Evolutionary conservation across 495 filamentous ascomycete species (phyloP), one percentile per base, ranked within the genome.

Genomic region (Xylaria curta): DNA sequence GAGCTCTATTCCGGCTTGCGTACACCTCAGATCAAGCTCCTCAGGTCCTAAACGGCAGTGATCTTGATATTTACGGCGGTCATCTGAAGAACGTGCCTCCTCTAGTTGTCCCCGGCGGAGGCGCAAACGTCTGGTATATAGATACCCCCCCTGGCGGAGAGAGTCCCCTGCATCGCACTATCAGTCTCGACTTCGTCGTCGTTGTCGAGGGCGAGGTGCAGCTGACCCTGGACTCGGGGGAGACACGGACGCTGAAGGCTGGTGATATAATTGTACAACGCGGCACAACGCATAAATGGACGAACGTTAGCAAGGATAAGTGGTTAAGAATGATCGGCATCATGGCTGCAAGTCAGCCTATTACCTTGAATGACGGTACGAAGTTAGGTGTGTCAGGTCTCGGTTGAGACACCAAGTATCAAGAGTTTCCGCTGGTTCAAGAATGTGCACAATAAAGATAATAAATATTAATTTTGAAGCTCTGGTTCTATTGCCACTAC

Each of bases 101-200:
- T 42, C 42, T 65, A 5, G 58, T 64, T 38, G 12, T 24, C 1
- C 75, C 76, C 0, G 80, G 78, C 26, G 72, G 68, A 26, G 76
- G 47, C 9, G n/a, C 47, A n/a, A 51, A 51, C 2, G 47, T 51
- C n/a, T 51, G 47, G 47, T 51, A 51, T 19, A 24, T 51, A n/a
- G 47, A 51, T 8, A 51, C n/a, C 6, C 15, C 78, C 0, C 88
- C 88, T 0, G 80, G 78, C 21, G 71, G 67, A 19, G 76, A 73
- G 12, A 76, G 77, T 7, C 74, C 81, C 9, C 81, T 92, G 81
- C 92, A 93, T 72, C 83, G 90, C 0, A 91, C 91, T 4, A 82
- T 87, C 67, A 87, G 84, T 26, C 80, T 93, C 5, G 91, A 93
- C 73, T 92, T 91, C 66, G 90, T 89, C 0, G 79, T 92, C 38